These are phyloP conservation scores for Pleurotus eryngii DNA, from an alignment of 768 basidiomycete species.

Conservation along the genomic window DNA sequence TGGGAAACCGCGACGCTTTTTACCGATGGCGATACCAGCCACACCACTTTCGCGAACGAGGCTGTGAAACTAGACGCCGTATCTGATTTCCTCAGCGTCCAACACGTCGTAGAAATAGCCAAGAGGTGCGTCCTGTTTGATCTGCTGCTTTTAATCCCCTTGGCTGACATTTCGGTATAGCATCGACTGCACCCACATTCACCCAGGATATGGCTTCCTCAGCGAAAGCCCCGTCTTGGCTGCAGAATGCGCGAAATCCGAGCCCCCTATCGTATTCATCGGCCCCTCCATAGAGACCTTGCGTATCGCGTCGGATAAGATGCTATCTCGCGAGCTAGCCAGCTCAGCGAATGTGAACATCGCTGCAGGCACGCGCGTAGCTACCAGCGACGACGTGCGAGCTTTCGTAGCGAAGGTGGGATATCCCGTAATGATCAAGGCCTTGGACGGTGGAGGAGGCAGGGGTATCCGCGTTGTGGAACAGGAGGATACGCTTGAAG, in stretches of 20 bases:
- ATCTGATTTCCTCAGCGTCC: constrained; percentile 37
- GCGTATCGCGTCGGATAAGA: constrained; percentile 55
- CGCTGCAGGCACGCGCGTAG: constrained; percentile 27
- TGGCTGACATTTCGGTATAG: background rate
- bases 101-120: constrained; percentile 26
- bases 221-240: constrained; percentile 84
- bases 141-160: background rate
- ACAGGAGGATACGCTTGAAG: constrained; percentile 65
- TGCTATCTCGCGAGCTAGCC: constrained; percentile 32
- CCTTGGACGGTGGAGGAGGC: constrained; percentile 86
- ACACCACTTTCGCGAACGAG: constrained; percentile 78
- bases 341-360: constrained; percentile 24
- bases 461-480: constrained; percentile 88
- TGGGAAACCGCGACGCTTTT: constrained; percentile 89
- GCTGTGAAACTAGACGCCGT: constrained; percentile 84
- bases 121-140: constrained; percentile 15
- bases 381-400: constrained; percentile 22
- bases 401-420: constrained; percentile 25
- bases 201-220: constrained; percentile 77
- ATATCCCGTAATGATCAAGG: constrained; percentile 80
- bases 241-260: constrained; percentile 70
- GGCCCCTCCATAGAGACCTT: constrained; percentile 81
- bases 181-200: constrained; percentile 33
- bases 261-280: constrained; percentile 63
- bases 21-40: constrained; percentile 80